phyloP scores from a whole-genome alignment of 2,329 filamentous ascomycete genomes.

The Tympanopsis confertula region DNA sequence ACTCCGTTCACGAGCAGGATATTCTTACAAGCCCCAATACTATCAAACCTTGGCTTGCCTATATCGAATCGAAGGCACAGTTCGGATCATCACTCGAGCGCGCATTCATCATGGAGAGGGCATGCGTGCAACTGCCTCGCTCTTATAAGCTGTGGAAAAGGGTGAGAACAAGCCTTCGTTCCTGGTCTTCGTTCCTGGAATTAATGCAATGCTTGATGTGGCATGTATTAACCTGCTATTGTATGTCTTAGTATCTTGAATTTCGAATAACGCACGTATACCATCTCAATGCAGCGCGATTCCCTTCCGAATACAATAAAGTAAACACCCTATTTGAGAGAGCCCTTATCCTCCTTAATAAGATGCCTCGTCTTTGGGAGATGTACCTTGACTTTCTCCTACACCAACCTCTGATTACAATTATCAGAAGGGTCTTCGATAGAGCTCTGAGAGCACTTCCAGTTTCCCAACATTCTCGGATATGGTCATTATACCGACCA shows the following conservation, averaged over 20 bases:
- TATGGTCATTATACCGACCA: conserved; percentile 83
- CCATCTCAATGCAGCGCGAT: conserved; percentile 71
- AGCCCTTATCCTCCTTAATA: conserved; percentile 85
- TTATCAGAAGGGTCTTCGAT: conserved; percentile 80
- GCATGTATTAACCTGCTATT: background rate
- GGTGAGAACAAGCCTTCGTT: conserved; percentile 30
- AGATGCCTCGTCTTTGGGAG: conserved; percentile 98
- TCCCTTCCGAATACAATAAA: conserved; percentile 74
- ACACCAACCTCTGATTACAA: conserved; percentile 81
- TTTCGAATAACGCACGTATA: conserved; percentile 73
- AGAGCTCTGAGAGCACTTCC: conserved; percentile 82
- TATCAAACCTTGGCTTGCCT: conserved; percentile 89
- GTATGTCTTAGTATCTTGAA: conserved; percentile 57
- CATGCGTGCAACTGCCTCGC: conserved; percentile 76
- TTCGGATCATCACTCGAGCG: conserved; percentile 80
- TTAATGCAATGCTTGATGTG: conserved; percentile 3
- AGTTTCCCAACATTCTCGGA: conserved; percentile 85
- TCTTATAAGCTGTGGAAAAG: conserved; percentile 99
- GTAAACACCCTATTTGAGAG: conserved; percentile 92
- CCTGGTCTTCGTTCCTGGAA: conserved; percentile 2
- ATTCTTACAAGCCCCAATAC: conserved; percentile 74
- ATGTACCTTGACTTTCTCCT: conserved; percentile 89
- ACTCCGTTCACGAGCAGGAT: conserved; percentile 93
- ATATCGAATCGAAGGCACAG: conserved; percentile 80
- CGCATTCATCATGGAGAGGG: conserved; percentile 77